Base-by-base conservation (phyloP, 1,139 yeast genomes). In the Komagataea norvegica region DNA sequence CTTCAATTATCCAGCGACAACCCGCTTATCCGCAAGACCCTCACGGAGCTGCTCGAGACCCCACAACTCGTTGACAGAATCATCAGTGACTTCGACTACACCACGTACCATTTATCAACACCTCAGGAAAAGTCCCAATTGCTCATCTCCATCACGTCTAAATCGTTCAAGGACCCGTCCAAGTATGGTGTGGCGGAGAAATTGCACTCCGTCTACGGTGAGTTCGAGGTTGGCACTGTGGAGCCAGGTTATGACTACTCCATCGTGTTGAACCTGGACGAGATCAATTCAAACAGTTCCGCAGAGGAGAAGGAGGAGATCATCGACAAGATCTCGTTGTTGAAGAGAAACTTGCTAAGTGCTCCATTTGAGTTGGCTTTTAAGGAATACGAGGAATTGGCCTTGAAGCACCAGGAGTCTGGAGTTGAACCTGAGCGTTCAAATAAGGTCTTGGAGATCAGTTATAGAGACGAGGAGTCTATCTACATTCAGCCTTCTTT, bases 281-380 rank as follows among this genome's bases (percentile, higher is more conserved):
- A 47, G 15, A 45, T 54, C 6, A 53, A 62, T 37, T 60, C 65
- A 15, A 29, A 33, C 9, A 56, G 54, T 27, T 59, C 64, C 28
- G 77, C 70, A 33, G 81, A 74, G 40, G 64, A 67, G 41, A 69
- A 67, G 48, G 56, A 57, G 20, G 69, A 64, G 38, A 61, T 87
- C 43, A 74, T 87, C 31, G 71, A 69, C 29, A 78, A 79, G 49
- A 65, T 88, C 44, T 73, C 95, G 3, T 66, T 85, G 44, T 68
- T 91, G 55, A 89, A 89, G 60, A 77, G 96, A 57, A 80, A 86
- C 55, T 76, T 91, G 34, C 74, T 91, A 68, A 95, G 96, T 27
- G 93, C 95, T 11, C 95, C 98, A 15, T 91, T 91, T 60, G 87
- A 87, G 49, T 65, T 74, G 49, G 96, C 98, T 0, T 89, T 93